Base-by-base conservation (phyloP, 176 grass and related monocot species). In the Canna indica region DNA sequence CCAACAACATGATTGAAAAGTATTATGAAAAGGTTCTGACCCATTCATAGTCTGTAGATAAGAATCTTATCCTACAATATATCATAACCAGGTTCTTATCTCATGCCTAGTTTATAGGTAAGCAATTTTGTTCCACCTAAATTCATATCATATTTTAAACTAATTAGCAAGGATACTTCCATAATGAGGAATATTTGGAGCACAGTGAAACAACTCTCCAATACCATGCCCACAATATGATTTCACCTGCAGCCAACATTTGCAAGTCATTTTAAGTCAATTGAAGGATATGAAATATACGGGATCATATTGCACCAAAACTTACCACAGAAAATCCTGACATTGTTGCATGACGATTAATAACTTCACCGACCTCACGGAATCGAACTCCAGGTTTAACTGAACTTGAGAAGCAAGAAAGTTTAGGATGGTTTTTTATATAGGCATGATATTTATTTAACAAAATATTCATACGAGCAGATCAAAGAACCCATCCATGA, bases 381-480 rank as follows among this genome's bases (percentile, higher is more conserved):
- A 93, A 99, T 67, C 94, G 74, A 68, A 93, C 86, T 76, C 94
- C 89, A 77, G 94, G 94, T 90, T 99, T 99, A 90, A 99, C 89
- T 99, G 86, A 57, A 0, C 28, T 64, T 47, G 41, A 64, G 79
- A 47, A 69, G 77, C 48, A 31, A 59, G 28, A 64, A 64, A 78
- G 36, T 47, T 35, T 75, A 87, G 62, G 54, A 36, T 29, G 59
- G n/a, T 32, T 33, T 63, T n/a, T 6, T 8, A 63, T 8, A 34
- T 34, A 32, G 15, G 33, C 1, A 33, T 34, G 59, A 34, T 17
- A 63, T 33, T 59, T 33, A 31, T 15, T 11, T 31, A 61, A 61
- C 15, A 8, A 30, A 29, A 61, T 16, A 61, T 25, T 29, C 30
- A 32, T 36, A 30, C 7, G n/a, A 65, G 62, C 15, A 24, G 5